Percentiles rank a stretch among this genome's conserved stretches.
These are phyloP conservation scores for Torrubiella hemipterigena DNA, from an alignment of 2,329 filamentous ascomycete species.

Conservation along the genomic window DNA sequence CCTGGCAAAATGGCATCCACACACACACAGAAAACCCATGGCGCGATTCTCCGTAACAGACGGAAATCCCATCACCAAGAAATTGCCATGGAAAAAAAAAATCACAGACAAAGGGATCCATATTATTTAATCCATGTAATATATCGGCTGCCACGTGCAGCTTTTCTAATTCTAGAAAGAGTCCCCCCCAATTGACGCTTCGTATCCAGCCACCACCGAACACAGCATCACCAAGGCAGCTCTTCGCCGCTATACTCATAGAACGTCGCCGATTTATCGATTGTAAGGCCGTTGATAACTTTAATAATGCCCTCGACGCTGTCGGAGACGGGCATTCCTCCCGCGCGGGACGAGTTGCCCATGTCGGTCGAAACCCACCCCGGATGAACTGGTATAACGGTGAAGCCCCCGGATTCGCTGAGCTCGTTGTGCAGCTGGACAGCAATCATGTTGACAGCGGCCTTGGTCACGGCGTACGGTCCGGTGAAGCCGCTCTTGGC, in stretches of 20 bases:
- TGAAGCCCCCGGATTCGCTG: constrained; percentile 5
- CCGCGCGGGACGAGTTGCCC: constrained; percentile 3
- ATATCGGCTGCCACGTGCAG: too few relatives aligned
- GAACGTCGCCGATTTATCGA: constrained; percentile 5
- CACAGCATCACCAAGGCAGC: constrained; percentile 4
- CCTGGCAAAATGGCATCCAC: too few relatives aligned
- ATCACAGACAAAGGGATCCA: too few relatives aligned
- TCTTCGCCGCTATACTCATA: constrained; percentile 5
- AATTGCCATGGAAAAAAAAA: too few relatives aligned
- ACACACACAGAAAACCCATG: too few relatives aligned
- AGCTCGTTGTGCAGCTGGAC: constrained; percentile 7
- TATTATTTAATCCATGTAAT: too few relatives aligned
- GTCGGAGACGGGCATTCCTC: constrained; percentile 3
- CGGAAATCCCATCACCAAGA: too few relatives aligned
- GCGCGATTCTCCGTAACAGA: too few relatives aligned
- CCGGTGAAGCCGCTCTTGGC: neutral
- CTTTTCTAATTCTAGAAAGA: too few relatives aligned
- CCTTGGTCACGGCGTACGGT: constrained; percentile 5
- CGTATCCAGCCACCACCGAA: too few relatives aligned
- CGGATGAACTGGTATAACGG: constrained; percentile 5
- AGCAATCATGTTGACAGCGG: constrained; percentile 5
- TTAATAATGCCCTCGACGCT: constrained; percentile 4
- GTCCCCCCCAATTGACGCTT: too few relatives aligned
- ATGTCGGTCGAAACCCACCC: constrained; percentile 4
- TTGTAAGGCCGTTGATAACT: constrained; percentile 2